These are phyloP conservation scores for Hemileccinum rubropunctum DNA, from an alignment of 768 basidiomycete genomes.

Conservation along the genomic window DNA sequence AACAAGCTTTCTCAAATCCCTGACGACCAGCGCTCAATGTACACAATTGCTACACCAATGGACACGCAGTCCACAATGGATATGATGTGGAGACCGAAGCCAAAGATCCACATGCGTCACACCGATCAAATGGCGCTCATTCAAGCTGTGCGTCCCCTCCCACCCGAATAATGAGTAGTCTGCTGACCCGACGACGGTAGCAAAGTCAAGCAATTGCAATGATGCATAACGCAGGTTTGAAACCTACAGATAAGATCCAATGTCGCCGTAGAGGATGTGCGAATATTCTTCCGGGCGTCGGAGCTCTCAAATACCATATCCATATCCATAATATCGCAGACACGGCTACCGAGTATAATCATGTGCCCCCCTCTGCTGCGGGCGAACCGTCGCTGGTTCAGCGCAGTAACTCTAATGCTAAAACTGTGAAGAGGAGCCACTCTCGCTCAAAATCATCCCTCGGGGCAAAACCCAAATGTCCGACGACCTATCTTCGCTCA, in stretches of 20 bases:
- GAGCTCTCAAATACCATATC: conserved; percentile 49
- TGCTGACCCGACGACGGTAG: conserved; percentile 12
- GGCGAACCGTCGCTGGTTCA: conserved; percentile 1
- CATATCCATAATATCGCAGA: conserved; percentile 57
- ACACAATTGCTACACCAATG: conserved; percentile 15
- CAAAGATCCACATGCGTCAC: conserved; percentile 34
- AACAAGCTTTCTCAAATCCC: conserved; percentile 17
- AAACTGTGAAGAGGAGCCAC: conserved; percentile 7
- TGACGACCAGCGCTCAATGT: conserved; percentile 27
- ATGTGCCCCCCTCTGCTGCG: not conserved
- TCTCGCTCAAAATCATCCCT: conserved; percentile 19
- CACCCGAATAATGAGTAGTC: not conserved
- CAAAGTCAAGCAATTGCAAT: conserved; percentile 26
- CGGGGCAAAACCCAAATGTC: not conserved
- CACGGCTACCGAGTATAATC: not conserved
- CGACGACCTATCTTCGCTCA: not conserved
- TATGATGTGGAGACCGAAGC: conserved; percentile 32
- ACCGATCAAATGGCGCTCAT: conserved; percentile 37
- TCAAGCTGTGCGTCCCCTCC: conserved; percentile 36
- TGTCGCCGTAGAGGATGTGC: conserved; percentile 47
- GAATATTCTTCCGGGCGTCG: conserved; percentile 40
- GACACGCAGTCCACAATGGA: conserved; percentile 23
- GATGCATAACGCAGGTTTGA: conserved; percentile 25
- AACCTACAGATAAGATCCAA: conserved; percentile 32
- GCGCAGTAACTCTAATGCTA: not conserved